Percentiles rank a stretch among this genome's conserved stretches.
Evolutionary conservation across 177 flowering plant genomes (phyloP).

Genomic region (Tripterygium wilfordii): DNA sequence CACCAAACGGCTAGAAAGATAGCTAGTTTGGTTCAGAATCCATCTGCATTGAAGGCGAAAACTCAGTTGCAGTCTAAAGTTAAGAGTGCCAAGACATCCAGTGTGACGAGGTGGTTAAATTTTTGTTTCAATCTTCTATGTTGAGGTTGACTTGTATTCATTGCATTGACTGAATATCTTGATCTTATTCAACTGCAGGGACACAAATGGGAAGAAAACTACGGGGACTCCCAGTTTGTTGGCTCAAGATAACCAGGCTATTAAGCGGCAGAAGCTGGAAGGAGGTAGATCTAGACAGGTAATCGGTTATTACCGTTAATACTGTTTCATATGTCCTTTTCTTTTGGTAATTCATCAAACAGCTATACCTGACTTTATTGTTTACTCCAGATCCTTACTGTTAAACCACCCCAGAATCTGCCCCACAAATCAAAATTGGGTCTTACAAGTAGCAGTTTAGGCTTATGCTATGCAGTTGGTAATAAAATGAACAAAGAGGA

Average conservation of each 20-base stretch:
- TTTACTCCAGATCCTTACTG: slow-evolving; percentile 58
- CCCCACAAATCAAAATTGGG: slow-evolving; percentile 75
- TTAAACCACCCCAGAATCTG: slow-evolving; percentile 53
- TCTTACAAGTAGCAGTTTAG: slow-evolving; percentile 16
- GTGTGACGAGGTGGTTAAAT: slow-evolving; percentile 36
- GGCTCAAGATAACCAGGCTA: slow-evolving; percentile 86
- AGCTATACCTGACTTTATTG: neutral
- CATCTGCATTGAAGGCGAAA: slow-evolving; percentile 54
- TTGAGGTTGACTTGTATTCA: neutral
- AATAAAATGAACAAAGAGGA: slow-evolving; percentile 47
- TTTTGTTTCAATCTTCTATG: neutral
- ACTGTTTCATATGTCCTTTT: neutral
- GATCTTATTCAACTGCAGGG: slow-evolving; percentile 15
- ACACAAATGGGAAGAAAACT: slow-evolving; percentile 25
- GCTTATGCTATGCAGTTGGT: slow-evolving; percentile 20
- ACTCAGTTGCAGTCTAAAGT: slow-evolving; percentile 35
- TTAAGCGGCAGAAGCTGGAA: slow-evolving; percentile 89
- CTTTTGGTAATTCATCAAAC: slow-evolving; percentile 1
- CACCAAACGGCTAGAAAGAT: slow-evolving; percentile 48
- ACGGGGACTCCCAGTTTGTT: slow-evolving; percentile 42
- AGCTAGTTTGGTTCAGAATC: slow-evolving; percentile 50
- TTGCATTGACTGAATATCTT: neutral
- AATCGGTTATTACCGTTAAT: neutral
- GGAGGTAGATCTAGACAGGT: slow-evolving; percentile 88
- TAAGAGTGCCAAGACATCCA: slow-evolving; percentile 33